A percentile compares a stretch with the other conserved stretches of the same genome.
Evolutionary conservation across 768 basidiomycete species (phyloP).

Genomic region (Lactarius psammicola): DNA sequence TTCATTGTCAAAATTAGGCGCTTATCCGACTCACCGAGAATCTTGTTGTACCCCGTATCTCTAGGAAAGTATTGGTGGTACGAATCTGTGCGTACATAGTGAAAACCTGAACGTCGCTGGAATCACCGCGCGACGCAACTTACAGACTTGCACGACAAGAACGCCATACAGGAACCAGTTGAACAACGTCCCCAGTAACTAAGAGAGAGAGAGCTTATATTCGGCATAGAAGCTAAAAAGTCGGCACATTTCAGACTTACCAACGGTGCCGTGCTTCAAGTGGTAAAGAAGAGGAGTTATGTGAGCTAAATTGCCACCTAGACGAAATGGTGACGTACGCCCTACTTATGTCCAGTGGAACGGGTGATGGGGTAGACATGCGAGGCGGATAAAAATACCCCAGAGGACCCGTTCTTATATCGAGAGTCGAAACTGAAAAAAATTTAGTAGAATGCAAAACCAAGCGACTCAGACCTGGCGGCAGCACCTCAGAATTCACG

Average conservation of each 20-base stretch:
- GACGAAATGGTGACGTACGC: neutral
- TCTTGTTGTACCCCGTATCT: neutral
- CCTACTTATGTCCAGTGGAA: neutral
- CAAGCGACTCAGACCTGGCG: neutral
- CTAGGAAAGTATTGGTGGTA: constrained; percentile 1
- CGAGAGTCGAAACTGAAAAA: neutral
- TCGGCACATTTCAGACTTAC: neutral
- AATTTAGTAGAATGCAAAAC: neutral
- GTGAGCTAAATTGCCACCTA: neutral
- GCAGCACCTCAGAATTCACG: neutral
- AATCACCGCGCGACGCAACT: neutral
- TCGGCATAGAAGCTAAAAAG: neutral
- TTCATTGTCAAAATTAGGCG: neutral
- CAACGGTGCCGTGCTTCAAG: neutral
- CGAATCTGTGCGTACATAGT: neutral
- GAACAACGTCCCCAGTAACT: neutral
- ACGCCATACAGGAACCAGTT: neutral
- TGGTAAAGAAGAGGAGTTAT: neutral
- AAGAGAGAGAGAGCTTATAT: neutral
- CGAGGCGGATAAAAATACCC: neutral
- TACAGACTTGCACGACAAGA: neutral
- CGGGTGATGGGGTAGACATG: neutral
- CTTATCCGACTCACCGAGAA: neutral
- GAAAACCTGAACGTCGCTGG: neutral
- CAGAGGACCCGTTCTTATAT: neutral